Conservation (phyloP, 495 filamentous ascomycete species). For the Hamigera avellanea region DNA sequence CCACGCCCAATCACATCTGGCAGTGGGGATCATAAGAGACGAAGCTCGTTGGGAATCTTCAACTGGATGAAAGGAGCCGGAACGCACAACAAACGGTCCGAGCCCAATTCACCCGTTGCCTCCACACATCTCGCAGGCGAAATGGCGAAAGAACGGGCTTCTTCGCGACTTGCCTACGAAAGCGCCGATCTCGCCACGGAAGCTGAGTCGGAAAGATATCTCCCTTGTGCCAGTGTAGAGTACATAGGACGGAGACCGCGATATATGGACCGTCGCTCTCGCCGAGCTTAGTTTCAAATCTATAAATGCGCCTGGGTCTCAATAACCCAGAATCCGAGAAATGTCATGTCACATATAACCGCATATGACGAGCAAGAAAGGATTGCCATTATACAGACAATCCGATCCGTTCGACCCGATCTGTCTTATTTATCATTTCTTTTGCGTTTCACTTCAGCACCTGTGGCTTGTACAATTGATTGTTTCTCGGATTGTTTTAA, state of each 20-base stretch:
- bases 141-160: not conserved
- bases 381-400: too few relatives aligned
- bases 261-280: conserved; percentile 28
- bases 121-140: not conserved
- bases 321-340: too few relatives aligned
- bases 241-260: conserved; percentile 18
- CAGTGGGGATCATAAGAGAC: conserved; percentile 24
- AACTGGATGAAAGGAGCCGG: conserved; percentile 34
- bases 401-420: too few relatives aligned
- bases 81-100: conserved; percentile 13
- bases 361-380: too few relatives aligned
- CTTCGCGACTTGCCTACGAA: not conserved
- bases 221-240: conserved; percentile 11
- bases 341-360: too few relatives aligned
- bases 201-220: conserved; percentile 4
- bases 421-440: too few relatives aligned
- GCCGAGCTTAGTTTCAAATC: conserved; percentile 16
- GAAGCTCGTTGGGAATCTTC: conserved; percentile 29
- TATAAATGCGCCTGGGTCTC: too few relatives aligned
- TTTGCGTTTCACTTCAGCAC: too few relatives aligned
- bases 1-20: conserved; percentile 20
- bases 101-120: conserved; percentile 3
- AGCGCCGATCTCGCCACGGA: not conserved
- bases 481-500: too few relatives aligned
- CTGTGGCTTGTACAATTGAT: too few relatives aligned